Percentiles rank a stretch among this genome's conserved stretches.
Evolutionary conservation across 768 basidiomycete genomes (phyloP).

Genomic region (Clitopilus passeckerianus): DNA sequence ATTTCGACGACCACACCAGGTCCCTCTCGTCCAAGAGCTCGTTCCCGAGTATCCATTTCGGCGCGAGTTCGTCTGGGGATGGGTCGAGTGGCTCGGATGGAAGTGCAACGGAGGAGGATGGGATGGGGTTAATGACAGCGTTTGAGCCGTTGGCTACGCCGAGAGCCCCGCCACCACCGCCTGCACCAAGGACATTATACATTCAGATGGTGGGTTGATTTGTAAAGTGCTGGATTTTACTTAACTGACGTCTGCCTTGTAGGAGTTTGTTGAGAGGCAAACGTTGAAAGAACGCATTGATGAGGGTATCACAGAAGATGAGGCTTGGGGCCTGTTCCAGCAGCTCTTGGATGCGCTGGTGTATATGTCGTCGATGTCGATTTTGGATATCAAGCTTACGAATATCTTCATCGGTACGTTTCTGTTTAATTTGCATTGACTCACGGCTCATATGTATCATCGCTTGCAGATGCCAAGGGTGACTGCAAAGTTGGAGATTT

Average conservation of each 20-base stretch:
- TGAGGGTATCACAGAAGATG: constrained; percentile 77
- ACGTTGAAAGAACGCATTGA: constrained; percentile 53
- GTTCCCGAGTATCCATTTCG: constrained; percentile 85
- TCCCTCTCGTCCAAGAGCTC: constrained; percentile 43
- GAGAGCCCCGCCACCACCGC: constrained; percentile 17
- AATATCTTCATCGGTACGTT: constrained; percentile 91
- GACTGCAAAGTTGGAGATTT: constrained; percentile 95
- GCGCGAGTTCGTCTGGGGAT: constrained; percentile 35
- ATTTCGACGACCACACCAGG: constrained; percentile 56
- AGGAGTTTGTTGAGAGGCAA: neutral
- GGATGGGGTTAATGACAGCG: constrained; percentile 9
- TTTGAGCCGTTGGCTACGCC: constrained; percentile 17
- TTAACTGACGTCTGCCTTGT: neutral
- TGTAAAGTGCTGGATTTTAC: neutral
- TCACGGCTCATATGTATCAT: neutral
- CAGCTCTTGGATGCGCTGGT: constrained; percentile 88
- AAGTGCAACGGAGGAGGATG: constrained; percentile 7
- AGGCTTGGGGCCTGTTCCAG: constrained; percentile 86
- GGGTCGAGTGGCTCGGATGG: constrained; percentile 13
- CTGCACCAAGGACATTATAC: constrained; percentile 63
- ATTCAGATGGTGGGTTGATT: constrained; percentile 78
- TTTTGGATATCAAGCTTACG: constrained; percentile 87
- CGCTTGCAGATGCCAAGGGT: constrained; percentile 61
- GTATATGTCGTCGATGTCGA: constrained; percentile 85
- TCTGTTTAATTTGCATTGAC: neutral